Conservation (phyloP, 495 filamentous ascomycete genomes). For the Podospora pseudoanserina region DNA sequence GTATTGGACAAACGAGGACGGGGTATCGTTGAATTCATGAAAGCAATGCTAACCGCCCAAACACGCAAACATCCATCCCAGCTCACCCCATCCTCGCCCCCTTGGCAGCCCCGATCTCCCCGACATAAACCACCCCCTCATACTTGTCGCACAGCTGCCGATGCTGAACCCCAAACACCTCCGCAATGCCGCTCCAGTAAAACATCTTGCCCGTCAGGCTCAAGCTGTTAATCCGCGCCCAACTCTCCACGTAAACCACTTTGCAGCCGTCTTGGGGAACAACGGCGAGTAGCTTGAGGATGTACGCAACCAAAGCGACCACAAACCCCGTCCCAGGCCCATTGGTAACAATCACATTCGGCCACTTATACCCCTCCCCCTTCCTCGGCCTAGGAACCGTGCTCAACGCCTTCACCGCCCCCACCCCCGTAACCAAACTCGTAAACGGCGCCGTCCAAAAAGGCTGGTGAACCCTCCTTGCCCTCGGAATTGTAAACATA, state of each 20-base stretch:
- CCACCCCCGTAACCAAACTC: conserved; percentile 50
- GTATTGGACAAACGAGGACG: background rate
- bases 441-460: conserved; percentile 60
- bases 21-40: background rate
- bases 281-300: conserved; percentile 60
- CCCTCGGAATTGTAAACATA: conserved; percentile 63
- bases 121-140: conserved; percentile 15
- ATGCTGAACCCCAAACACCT: conserved; percentile 45
- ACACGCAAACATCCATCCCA: no score
- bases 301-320: conserved; percentile 62
- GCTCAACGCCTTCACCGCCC: conserved; percentile 49
- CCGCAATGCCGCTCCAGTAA: conserved; percentile 36
- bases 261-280: conserved; percentile 41
- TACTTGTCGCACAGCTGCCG: conserved; percentile 19
- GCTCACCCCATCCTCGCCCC: background rate
- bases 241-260: conserved; percentile 86
- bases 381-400: conserved; percentile 25
- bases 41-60: background rate
- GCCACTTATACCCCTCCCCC: conserved; percentile 35
- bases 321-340: conserved; percentile 86
- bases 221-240: conserved; percentile 74
- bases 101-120: conserved; percentile 9
- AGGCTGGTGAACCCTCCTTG: conserved; percentile 73
- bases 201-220: conserved; percentile 80
- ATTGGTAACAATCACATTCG: conserved; percentile 71